Base-by-base conservation (phyloP, 176 grass and related monocot species). In the Lolium rigidum region DNA sequence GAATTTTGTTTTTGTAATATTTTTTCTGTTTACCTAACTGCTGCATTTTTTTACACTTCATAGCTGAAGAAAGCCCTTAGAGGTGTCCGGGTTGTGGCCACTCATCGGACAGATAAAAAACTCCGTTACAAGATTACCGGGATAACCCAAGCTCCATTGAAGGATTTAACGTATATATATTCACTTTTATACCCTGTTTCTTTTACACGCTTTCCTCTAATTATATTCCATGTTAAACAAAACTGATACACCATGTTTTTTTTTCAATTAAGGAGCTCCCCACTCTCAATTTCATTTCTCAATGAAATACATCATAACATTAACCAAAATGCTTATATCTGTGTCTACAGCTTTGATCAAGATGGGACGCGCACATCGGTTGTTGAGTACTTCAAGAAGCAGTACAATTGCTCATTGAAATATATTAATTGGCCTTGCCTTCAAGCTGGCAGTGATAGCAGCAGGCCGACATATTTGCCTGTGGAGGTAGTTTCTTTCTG, bases 51-150 rank as follows among this genome's bases (percentile, higher is more conserved):
- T 79, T 82, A 3, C 28, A 5, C 44, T 24, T 86, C 50, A 14
- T 71, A 98, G 93, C 61, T 98, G 58, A 95, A 94, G 73, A 98
- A 94, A 80, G 93, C 84, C 28, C 81, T 28, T 2, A 94, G 44
- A 72, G 91, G 91, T 72, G 70, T 98, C 18, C 51, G 66, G 39
- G 89, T 98, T 82, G 84, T 88, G 48, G 81, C 79, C 6, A 94
- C 82, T 43, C 93, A 98, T 84, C 77, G 85, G 15, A 22, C 7
- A 3, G 86, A 94, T 50, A 83, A 38, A 38, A 38, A 54, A 55
- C 93, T 93, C n/a, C 67, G 70, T 5, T 98, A 92, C 72, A 93
- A 46, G 72, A 91, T 98, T 31, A 90, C 76, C 14, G 91, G 90
- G 59, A 62, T 98, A 89, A 54, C 91, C 4, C 51, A 85, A 63